Percentiles rank a stretch among this genome's conserved stretches.
Conservation (phyloP, 2,329 filamentous ascomycete species). For the Grosmannia huntii region DNA sequence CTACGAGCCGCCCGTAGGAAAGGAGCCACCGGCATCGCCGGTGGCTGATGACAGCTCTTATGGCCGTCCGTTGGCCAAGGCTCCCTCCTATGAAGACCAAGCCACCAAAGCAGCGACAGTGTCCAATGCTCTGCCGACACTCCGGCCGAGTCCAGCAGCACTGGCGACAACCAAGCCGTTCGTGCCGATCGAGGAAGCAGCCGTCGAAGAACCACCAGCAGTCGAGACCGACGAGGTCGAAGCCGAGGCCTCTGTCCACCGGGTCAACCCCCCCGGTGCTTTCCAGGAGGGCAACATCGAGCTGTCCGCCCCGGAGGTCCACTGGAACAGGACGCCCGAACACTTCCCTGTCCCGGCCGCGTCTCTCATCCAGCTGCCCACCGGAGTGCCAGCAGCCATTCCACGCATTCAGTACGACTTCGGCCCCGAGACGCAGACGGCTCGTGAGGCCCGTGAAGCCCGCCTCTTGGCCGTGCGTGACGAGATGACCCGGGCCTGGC, state of each 20-base stretch:
- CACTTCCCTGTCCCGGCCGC: constrained; percentile 62
- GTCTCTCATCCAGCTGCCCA: constrained; percentile 64
- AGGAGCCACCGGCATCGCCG: background rate
- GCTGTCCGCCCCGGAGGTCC: constrained; percentile 16
- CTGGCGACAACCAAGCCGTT: background rate
- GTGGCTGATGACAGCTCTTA: too few species aligned
- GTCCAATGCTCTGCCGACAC: background rate
- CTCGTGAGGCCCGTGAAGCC: constrained; percentile 45
- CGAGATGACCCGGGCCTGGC: constrained; percentile 69
- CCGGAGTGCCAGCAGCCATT: constrained; percentile 53
- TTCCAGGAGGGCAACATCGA: background rate
- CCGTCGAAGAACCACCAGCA: background rate
- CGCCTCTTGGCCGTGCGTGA: constrained; percentile 56
- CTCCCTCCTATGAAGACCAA: background rate
- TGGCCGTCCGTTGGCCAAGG: background rate
- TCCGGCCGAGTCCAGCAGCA: background rate
- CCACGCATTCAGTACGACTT: constrained; percentile 69
- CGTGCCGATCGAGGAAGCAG: background rate
- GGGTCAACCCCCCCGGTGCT: background rate
- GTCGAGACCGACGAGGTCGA: background rate
- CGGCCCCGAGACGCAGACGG: constrained; percentile 44
- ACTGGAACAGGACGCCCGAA: constrained; percentile 65
- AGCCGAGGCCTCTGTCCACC: background rate
- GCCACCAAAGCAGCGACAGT: background rate
- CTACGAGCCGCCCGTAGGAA: constrained; percentile 2